A percentile compares a stretch with the other conserved stretches of the same genome.
These are phyloP conservation scores for Bacidia rubella DNA, from an alignment of 495 filamentous ascomycete species.

Conservation along the genomic window DNA sequence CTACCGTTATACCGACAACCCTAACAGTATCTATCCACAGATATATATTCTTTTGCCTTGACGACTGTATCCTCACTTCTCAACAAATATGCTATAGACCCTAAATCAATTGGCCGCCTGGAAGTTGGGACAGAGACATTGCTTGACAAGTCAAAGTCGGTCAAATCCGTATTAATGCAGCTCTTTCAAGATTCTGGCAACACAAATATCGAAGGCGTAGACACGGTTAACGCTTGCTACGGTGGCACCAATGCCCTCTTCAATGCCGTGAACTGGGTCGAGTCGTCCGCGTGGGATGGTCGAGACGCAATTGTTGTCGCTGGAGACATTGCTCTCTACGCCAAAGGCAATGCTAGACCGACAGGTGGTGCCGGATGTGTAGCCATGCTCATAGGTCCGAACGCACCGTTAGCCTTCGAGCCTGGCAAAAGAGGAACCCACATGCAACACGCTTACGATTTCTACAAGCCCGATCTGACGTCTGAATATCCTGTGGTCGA, in stretches of 20 bases:
- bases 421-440: conserved; percentile 84
- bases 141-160: conserved; percentile 98
- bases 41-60: conserved; percentile 95
- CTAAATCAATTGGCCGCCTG: conserved; percentile 76
- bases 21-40: conserved; percentile 29
- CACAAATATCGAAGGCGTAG: conserved; percentile 91
- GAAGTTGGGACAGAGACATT: conserved; percentile 98
- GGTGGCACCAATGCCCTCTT: conserved; percentile 96
- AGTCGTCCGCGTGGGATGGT: conserved; percentile 97
- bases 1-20: not conserved
- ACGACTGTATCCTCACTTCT: conserved; percentile 81
- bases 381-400: conserved; percentile 84
- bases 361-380: conserved; percentile 93
- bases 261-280: conserved; percentile 95
- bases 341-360: conserved; percentile 87
- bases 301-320: conserved; percentile 85
- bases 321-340: conserved; percentile 96
- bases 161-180: conserved; percentile 99
- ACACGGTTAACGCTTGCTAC: conserved; percentile 96
- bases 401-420: conserved; percentile 85
- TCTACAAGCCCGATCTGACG: conserved; percentile 97
- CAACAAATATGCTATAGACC: conserved; percentile 86
- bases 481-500: conserved; percentile 97
- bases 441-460: conserved; percentile 93
- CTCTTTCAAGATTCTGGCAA: conserved; percentile 73